phyloP scores from a whole-genome alignment of 2,329 filamentous ascomycete species.

The Xylariaceae sp. region DNA sequence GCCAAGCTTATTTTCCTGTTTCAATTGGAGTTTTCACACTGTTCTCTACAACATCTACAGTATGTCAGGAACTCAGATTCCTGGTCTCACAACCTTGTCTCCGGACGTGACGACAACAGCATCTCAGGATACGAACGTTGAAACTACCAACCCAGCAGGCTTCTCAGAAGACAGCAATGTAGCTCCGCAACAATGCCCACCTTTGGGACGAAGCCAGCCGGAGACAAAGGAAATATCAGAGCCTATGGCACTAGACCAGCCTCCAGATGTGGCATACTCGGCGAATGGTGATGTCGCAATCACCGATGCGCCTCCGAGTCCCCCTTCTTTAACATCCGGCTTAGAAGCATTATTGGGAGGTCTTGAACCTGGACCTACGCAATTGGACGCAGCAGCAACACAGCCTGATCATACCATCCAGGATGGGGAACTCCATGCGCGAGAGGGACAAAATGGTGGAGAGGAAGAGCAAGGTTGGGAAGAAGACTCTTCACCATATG shows the following conservation, averaged over 20 bases:
- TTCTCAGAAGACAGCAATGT: no score
- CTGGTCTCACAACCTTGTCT: constrained; percentile 21
- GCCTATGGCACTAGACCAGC: constrained; percentile 12
- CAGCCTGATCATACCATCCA: not conserved
- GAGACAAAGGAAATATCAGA: constrained; percentile 2
- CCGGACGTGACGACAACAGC: no score
- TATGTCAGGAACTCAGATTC: constrained; percentile 18
- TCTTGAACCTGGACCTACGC: constrained; percentile 19
- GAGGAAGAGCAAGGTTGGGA: constrained; percentile 73
- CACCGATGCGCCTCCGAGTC: constrained; percentile 22
- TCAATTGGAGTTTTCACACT: not conserved
- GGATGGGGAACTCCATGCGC: not conserved
- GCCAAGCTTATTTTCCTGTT: not conserved
- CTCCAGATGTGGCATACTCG: not conserved
- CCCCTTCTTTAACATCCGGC: constrained; percentile 29
- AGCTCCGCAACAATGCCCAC: no score
- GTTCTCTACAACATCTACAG: constrained; percentile 13
- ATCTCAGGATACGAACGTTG: no score
- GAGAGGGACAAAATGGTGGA: not conserved
- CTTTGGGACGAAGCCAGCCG: constrained; percentile 1
- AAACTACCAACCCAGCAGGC: no score
- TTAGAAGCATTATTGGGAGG: constrained; percentile 28
- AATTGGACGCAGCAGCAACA: constrained; percentile 5
- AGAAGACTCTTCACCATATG: constrained; percentile 70
- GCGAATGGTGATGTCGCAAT: constrained; percentile 3